Conservation (phyloP, 768 basidiomycete species). For the Termitomyces sp. region DNA sequence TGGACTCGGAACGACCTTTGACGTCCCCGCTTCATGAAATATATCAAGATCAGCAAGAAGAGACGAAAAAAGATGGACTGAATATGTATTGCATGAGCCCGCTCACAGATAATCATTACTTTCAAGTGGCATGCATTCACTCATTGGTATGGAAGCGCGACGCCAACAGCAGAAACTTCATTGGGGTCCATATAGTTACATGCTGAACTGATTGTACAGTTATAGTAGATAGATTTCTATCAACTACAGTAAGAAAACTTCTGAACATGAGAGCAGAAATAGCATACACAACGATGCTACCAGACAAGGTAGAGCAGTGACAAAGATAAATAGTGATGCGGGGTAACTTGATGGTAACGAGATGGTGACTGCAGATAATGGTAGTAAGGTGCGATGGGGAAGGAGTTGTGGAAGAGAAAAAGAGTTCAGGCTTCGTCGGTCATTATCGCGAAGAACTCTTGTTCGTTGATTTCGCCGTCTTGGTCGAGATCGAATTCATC, state of each 20-base stretch:
- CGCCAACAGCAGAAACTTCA: background rate
- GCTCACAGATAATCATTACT: too few relatives aligned
- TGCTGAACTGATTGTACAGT: slow-evolving; percentile 4
- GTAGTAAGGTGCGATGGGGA: background rate
- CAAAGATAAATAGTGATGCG: slow-evolving; percentile 5
- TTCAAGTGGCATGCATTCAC: background rate
- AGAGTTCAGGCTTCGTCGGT: slow-evolving; percentile 70
- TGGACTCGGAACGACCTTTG: too few relatives aligned
- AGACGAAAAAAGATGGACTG: background rate
- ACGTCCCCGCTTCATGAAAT: too few relatives aligned
- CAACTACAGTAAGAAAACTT: background rate
- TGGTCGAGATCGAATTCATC: slow-evolving; percentile 99
- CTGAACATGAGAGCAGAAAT: background rate
- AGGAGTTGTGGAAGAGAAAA: background rate
- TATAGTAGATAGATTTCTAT: slow-evolving; percentile 5
- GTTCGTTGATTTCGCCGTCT: slow-evolving; percentile 95
- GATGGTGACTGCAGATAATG: slow-evolving; percentile 5
- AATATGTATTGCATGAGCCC: background rate
- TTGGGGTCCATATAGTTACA: slow-evolving; percentile 4
- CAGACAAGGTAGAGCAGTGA: slow-evolving; percentile 2
- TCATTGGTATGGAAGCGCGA: background rate
- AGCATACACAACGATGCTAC: slow-evolving; percentile 9
- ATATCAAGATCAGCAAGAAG: background rate
- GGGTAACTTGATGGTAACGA: slow-evolving; percentile 7
- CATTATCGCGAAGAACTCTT: slow-evolving; percentile 97